Conservation (phyloP, 2,329 filamentous ascomycete genomes). For the Furcasterigmium furcatum region DNA sequence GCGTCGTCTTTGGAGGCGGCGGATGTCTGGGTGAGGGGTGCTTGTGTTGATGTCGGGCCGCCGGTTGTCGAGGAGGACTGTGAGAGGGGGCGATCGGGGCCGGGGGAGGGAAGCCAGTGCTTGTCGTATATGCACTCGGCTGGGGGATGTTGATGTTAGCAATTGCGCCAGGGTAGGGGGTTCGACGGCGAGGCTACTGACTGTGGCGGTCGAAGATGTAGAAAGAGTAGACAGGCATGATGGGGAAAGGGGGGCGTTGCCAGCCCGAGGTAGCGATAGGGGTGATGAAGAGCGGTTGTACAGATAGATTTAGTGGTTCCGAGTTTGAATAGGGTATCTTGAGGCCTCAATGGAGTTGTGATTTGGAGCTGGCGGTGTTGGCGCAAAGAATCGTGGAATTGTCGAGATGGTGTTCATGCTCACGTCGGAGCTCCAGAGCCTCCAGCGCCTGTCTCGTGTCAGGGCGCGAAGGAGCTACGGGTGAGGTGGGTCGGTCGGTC, state of each 20-base stretch:
- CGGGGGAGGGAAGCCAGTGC: slow-evolving; percentile 64
- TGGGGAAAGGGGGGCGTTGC: slow-evolving; percentile 16
- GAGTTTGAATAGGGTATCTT: no score
- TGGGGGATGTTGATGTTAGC: slow-evolving; percentile 38
- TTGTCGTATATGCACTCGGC: slow-evolving; percentile 97
- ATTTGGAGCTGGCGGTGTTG: neutral
- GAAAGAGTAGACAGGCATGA: slow-evolving; percentile 94
- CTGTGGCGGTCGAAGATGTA: slow-evolving; percentile 99
- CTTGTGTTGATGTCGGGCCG: neutral
- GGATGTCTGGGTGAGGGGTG: slow-evolving; percentile 8
- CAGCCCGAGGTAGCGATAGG: slow-evolving; percentile 1
- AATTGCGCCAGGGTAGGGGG: neutral
- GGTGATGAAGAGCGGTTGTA: neutral
- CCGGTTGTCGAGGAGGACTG: slow-evolving; percentile 14
- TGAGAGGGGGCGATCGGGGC: slow-evolving; percentile 40
- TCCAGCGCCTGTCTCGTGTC: no score
- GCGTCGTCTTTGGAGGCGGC: slow-evolving; percentile 68
- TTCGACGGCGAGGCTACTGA: slow-evolving; percentile 38
- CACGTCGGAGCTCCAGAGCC: no score
- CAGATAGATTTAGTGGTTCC: no score
- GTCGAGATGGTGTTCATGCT: no score
- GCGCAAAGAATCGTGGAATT: neutral
- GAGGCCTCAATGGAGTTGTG: no score
- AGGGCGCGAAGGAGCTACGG: no score
- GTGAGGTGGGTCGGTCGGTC: no score